Evolutionary conservation across 257 asterid species (phyloP).

Genomic region (Cinchona pubescens): DNA sequence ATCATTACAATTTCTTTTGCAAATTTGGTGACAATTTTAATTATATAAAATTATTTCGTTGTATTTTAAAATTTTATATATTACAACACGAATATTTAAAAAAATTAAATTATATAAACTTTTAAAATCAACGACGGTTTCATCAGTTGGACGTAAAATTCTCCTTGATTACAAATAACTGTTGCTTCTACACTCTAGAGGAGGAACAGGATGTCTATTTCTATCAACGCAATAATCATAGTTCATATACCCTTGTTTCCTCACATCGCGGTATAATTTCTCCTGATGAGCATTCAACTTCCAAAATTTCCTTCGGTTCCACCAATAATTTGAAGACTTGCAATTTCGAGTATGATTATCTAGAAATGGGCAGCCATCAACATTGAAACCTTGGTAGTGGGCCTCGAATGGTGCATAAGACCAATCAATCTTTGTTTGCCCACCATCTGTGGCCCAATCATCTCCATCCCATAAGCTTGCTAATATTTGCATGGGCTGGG

Average conservation of each 20-base stretch:
- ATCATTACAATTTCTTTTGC: not conserved
- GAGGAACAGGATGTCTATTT: conserved; percentile 33
- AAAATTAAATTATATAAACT: no score
- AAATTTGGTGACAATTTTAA: not conserved
- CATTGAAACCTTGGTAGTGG: conserved; percentile 37
- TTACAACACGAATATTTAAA: no score
- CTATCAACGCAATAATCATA: conserved; percentile 66
- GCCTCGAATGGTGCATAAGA: conserved; percentile 56
- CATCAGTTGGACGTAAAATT: no score
- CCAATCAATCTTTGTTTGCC: conserved; percentile 50
- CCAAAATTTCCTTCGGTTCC: conserved; percentile 37
- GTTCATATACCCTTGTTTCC: conserved; percentile 32
- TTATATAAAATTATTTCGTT: no score
- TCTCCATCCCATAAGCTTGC: conserved; percentile 63
- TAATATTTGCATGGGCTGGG: conserved; percentile 49
- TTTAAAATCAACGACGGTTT: no score
- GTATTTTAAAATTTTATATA: no score
- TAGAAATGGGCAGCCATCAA: conserved; percentile 33
- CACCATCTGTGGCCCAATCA: conserved; percentile 72
- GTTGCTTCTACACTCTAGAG: conserved; percentile 39
- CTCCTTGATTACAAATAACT: not conserved
- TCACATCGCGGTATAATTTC: conserved; percentile 21
- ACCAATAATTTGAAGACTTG: conserved; percentile 30
- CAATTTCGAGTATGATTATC: conserved; percentile 20
- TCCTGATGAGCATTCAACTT: conserved; percentile 23